A percentile compares a stretch with the other conserved stretches of the same genome.
Evolutionary conservation across 495 filamentous ascomycete genomes (phyloP).

Genomic region (Aspergillus sparsus): DNA sequence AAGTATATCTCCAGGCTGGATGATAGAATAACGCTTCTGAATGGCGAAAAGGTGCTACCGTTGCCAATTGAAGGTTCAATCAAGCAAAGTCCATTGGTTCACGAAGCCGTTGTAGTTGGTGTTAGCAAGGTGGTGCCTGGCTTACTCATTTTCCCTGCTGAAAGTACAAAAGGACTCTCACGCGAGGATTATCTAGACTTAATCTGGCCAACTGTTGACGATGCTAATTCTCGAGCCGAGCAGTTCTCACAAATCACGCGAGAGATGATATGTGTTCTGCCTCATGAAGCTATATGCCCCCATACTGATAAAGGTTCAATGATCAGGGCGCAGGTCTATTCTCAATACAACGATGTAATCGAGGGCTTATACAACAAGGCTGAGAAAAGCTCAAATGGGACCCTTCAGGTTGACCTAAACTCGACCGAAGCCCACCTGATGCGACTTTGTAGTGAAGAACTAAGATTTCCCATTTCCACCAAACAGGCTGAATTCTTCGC

Average conservation of each 20-base stretch:
- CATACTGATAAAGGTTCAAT: constrained; percentile 58
- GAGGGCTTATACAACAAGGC: constrained; percentile 47
- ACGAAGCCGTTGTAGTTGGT: constrained; percentile 63
- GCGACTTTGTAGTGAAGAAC: constrained; percentile 39
- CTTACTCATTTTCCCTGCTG: constrained; percentile 51
- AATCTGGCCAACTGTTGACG: constrained; percentile 51
- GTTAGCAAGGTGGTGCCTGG: constrained; percentile 52
- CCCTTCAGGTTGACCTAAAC: constrained; percentile 37
- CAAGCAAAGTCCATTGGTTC: constrained; percentile 49
- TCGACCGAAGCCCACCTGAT: constrained; percentile 47
- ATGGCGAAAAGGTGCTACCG: constrained; percentile 72
- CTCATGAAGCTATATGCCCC: constrained; percentile 44
- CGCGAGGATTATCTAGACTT: constrained; percentile 46
- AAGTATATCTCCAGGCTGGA: constrained; percentile 65
- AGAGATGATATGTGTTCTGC: constrained; percentile 53
- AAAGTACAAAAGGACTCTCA: constrained; percentile 30
- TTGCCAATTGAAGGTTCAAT: constrained; percentile 60
- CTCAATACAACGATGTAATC: constrained; percentile 48
- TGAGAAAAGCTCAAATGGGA: constrained; percentile 26
- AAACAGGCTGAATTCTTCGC: constrained; percentile 54
- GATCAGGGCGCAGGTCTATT: constrained; percentile 56
- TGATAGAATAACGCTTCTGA: constrained; percentile 63
- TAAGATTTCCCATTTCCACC: constrained; percentile 42
- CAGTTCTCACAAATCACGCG: constrained; percentile 56
- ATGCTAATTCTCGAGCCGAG: constrained; percentile 52